phyloP scores from a whole-genome alignment of 1,284 basidiomycete species.

The Puccinia triticina region DNA sequence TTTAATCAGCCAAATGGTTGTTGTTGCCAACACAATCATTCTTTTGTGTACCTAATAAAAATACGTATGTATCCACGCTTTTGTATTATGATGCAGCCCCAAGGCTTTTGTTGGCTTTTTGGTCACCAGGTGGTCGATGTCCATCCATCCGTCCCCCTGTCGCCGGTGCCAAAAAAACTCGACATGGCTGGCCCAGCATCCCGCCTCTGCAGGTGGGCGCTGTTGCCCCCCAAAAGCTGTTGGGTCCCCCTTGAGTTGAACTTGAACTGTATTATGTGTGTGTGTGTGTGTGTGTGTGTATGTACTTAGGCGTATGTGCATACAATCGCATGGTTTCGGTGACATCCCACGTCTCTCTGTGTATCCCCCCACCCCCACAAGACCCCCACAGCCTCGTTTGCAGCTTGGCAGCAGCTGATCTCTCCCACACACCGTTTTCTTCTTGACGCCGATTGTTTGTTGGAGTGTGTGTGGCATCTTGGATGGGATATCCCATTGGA shows the following conservation, averaged over 20 bases:
- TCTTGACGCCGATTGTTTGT: too few relatives aligned
- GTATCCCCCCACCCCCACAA: slow-evolving; percentile 8
- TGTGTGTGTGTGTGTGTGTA: not conserved
- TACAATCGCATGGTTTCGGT: slow-evolving; percentile 25
- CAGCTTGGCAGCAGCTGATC: not conserved
- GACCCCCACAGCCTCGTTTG: not conserved
- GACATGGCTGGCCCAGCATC: too few relatives aligned
- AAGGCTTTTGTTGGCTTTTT: not conserved
- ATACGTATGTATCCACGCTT: not conserved
- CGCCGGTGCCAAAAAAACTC: too few relatives aligned
- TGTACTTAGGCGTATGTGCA: not conserved
- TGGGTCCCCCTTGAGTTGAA: too few relatives aligned
- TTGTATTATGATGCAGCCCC: not conserved
- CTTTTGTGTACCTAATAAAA: too few relatives aligned
- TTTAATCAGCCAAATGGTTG: too few relatives aligned
- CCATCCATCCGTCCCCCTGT: not conserved
- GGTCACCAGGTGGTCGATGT: not conserved
- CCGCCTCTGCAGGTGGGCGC: too few relatives aligned
- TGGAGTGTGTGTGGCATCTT: not conserved
- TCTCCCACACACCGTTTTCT: not conserved
- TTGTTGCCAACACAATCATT: too few relatives aligned
- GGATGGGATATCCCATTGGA: not conserved
- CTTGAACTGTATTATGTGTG: too few relatives aligned
- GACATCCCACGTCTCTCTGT: slow-evolving; percentile 1
- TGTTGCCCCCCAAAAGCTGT: too few relatives aligned